These are phyloP conservation scores for Aureobasidium sp. DNA, from an alignment of 2,329 filamentous ascomycete species.

Conservation along the genomic window DNA sequence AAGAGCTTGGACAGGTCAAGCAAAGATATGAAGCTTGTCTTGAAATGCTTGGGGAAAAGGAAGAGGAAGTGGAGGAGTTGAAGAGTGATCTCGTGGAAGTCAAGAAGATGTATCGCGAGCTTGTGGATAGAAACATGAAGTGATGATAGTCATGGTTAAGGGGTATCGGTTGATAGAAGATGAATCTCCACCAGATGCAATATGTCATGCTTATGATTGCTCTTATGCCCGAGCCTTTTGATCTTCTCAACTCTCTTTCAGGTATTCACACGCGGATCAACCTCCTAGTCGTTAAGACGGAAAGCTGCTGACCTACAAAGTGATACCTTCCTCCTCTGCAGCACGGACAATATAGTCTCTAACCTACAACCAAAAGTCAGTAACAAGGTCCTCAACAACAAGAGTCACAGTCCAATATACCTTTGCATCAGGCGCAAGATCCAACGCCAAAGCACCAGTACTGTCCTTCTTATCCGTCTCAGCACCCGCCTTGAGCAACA, in stretches of 20 bases:
- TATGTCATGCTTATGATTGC: not conserved
- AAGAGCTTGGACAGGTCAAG: conserved; percentile 61
- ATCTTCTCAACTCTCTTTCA: too few species aligned
- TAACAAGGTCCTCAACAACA: not conserved
- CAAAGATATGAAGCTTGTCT: conserved; percentile 81
- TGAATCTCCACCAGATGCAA: not conserved
- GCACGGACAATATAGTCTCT: conserved; percentile 66
- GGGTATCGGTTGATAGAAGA: not conserved
- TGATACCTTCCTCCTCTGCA: conserved; percentile 80
- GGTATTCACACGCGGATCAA: not conserved
- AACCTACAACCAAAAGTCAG: conserved; percentile 1
- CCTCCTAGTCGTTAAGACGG: not conserved
- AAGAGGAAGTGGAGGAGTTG: conserved; percentile 87
- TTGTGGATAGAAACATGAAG: conserved; percentile 55
- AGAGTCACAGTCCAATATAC: too few species aligned
- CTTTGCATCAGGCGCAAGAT: conserved; percentile 80
- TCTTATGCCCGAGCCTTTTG: not conserved
- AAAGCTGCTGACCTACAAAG: conserved; percentile 32
- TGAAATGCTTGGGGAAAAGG: conserved; percentile 95
- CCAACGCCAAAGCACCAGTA: conserved; percentile 65
- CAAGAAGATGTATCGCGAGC: conserved; percentile 91
- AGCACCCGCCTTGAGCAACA: conserved; percentile 76
- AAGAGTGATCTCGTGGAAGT: conserved; percentile 82
- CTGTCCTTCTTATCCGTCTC: conserved; percentile 70
- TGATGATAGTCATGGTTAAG: not conserved